These are phyloP conservation scores for Rhizoclosmatium globosum DNA, from an alignment of 192 early-diverging fungal species.

Conservation along the genomic window DNA sequence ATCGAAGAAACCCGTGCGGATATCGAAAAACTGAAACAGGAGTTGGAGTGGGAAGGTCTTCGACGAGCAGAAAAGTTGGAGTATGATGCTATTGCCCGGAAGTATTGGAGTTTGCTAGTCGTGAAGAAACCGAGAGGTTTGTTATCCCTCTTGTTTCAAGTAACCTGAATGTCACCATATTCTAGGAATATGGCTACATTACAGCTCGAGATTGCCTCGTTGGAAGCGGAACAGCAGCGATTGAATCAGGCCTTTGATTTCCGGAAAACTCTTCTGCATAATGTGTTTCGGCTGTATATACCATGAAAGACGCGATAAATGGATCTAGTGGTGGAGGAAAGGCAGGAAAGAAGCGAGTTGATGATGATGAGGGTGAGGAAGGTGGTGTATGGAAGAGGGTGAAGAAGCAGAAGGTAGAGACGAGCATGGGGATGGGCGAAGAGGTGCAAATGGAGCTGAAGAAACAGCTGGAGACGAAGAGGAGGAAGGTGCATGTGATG, in stretches of 20 bases:
- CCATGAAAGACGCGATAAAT: background rate
- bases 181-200: conserved; percentile 19
- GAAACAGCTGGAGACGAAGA: conserved; percentile 18
- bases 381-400: background rate
- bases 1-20: conserved; percentile 46
- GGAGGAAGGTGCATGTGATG: conserved; percentile 10
- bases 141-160: background rate
- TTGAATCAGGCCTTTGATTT: background rate
- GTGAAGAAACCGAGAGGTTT: conserved; percentile 25
- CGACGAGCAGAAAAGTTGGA: conserved; percentile 57
- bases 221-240: conserved; percentile 3
- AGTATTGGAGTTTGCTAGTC: conserved; percentile 43
- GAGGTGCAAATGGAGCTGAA: background rate
- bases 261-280: conserved; percentile 18
- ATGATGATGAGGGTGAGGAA: background rate
- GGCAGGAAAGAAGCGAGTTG: conserved; percentile 9
- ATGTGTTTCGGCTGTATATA: conserved; percentile 4
- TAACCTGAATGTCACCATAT: background rate
- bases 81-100: conserved; percentile 66
- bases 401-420: background rate
- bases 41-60: conserved; percentile 52
- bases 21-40: conserved; percentile 53
- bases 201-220: background rate
- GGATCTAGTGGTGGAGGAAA: background rate
- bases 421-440: background rate